Percentiles rank a stretch among this genome's conserved stretches.
phyloP scores from a whole-genome alignment of 1,284 basidiomycete genomes.

The Ceratobasidium sp. region DNA sequence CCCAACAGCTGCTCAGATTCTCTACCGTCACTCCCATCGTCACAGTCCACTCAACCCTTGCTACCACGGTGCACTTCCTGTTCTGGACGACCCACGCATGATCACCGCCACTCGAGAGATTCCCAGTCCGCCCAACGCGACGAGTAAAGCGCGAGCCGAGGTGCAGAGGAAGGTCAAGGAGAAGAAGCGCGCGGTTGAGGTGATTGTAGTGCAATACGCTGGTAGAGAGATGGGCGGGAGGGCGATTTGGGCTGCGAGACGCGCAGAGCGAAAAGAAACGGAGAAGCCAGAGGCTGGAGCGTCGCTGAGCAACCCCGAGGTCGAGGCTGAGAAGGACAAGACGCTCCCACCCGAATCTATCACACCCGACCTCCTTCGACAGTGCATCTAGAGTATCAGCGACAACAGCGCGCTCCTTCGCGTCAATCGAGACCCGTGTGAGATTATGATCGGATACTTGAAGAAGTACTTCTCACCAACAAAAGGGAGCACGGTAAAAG shows the following conservation, averaged over 20 bases:
- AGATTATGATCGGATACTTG: conserved; percentile 80
- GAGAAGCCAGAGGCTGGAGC: background rate
- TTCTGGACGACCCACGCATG: conserved; percentile 80
- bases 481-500: conserved; percentile 66
- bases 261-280: background rate
- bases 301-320: conserved; percentile 59
- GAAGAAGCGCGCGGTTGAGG: conserved; percentile 85
- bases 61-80: conserved; percentile 72
- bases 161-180: conserved; percentile 83
- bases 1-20: conserved; percentile 80
- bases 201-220: conserved; percentile 73
- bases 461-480: conserved; percentile 82
- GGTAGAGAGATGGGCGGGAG: conserved; percentile 53
- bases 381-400: conserved; percentile 85
- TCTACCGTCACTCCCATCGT: conserved; percentile 80
- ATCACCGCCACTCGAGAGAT: conserved; percentile 81
- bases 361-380: conserved; percentile 58
- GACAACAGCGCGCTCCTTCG: conserved; percentile 88
- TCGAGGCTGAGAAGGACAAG: conserved; percentile 69
- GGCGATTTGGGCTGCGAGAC: background rate
- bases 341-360: conserved; percentile 33
- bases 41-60: conserved; percentile 76
- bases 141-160: conserved; percentile 76
- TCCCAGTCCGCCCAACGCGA: conserved; percentile 62
- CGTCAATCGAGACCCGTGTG: conserved; percentile 85